Evolutionary conservation across 805 yeast genomes (phyloP), one percentile per base, ranked within the genome.

Genomic region (Alloascoidea hylecoeti): DNA sequence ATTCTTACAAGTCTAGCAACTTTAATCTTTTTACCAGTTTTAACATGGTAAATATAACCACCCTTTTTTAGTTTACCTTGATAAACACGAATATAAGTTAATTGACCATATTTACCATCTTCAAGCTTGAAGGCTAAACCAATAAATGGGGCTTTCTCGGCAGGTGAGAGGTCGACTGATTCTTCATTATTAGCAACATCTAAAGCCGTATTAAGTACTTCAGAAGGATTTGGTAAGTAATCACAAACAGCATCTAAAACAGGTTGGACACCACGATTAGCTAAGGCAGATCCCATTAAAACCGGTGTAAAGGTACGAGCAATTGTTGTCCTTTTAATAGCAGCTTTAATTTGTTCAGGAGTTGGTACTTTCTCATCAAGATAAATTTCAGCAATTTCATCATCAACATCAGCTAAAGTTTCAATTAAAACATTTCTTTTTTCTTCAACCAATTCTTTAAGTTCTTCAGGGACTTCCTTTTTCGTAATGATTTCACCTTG

Each of bases 101-200:
- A 72, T 67, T 92, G 99, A 50, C 99, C 99, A 57, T 84, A 92
- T 52, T 84, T 79, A 48, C 98, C 97, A 64, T 92, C 99, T 65
- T 92, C 99, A 47, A 92, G 75, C 65, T 92, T 92, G 75, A 92
- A 92, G n/a, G 99, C 99, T 42, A 92, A 70, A 36, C 96, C 96
- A 41, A 92, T 94, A 51, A 92, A 84, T 30, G 96, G 95, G 48
- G 76, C 72, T 39, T 66, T 53, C 15, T 76, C 62, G 16, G 88
- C 68, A 34, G 97, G 94, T 33, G 75, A 62, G 49, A 92, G 64
- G 46, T 75, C 73, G 34, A 92, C 75, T 35, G 85, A 78, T 17
- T 66, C 64, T 57, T 79, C 94, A 18, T 65, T 65, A 28, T 72
- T 60, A 35, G 71, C 57, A 40, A 79, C 60, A 54, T 92, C 96